Conservation (phyloP, 345 rosid species). For the Eucalyptus marginata region DNA sequence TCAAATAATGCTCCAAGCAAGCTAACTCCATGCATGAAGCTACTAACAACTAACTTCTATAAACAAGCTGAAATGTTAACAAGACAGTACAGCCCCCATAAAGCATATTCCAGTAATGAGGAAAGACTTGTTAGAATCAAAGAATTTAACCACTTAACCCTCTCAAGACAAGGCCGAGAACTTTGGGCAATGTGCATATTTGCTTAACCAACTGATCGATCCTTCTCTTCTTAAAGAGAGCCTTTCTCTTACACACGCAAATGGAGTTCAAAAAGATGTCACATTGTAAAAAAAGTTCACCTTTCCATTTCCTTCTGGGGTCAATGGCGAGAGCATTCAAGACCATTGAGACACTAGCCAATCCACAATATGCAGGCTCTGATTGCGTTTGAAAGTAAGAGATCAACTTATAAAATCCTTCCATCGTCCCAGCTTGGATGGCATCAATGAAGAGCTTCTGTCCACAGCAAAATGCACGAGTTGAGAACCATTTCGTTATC, state of each 20-base stretch:
- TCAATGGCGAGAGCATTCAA: constrained; percentile 88
- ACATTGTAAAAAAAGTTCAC: not conserved
- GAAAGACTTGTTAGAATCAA: not conserved
- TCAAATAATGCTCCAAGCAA: not conserved
- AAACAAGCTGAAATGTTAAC: not conserved
- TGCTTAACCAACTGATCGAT: not conserved
- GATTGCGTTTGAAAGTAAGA: constrained; percentile 89
- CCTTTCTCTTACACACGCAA: not conserved
- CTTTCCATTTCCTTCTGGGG: constrained; percentile 81
- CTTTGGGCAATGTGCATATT: not conserved
- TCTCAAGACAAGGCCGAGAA: not conserved
- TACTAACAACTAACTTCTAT: not conserved
- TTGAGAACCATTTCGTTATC: not conserved
- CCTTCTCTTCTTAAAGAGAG: not conserved
- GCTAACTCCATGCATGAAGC: not conserved
- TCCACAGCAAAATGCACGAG: not conserved
- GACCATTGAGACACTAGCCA: constrained; percentile 85
- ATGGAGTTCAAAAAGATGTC: not conserved
- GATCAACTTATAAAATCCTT: constrained; percentile 72
- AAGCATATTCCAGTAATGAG: not conserved
- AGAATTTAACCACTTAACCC: not conserved
- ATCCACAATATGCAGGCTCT: constrained; percentile 86
- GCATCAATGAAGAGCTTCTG: constrained; percentile 80
- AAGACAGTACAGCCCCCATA: not conserved
- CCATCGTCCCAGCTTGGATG: constrained; percentile 84